Evolutionary conservation across 495 filamentous ascomycete genomes (phyloP).

Genomic region (Neurospora sp.): DNA sequence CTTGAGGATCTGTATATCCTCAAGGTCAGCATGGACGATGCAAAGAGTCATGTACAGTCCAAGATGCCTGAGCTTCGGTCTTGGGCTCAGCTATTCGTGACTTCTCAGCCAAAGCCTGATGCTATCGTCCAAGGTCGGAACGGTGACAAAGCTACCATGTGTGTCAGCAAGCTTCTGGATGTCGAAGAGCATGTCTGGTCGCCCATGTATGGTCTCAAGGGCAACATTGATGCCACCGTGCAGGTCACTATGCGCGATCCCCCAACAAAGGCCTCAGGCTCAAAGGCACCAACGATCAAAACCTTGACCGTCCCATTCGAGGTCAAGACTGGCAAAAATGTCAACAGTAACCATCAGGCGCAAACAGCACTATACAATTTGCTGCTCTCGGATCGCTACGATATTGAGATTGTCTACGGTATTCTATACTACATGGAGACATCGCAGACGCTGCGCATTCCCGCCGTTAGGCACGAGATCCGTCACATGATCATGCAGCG

Average conservation of each 20-base stretch:
- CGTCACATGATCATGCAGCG: slow-evolving; percentile 92
- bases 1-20: slow-evolving; percentile 81
- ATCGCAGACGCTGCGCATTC: slow-evolving; percentile 74
- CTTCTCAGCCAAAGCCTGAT: slow-evolving; percentile 54
- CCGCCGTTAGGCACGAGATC: slow-evolving; percentile 72
- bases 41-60: slow-evolving; percentile 63
- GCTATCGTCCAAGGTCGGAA: slow-evolving; percentile 73
- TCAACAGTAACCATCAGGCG: slow-evolving; percentile 69
- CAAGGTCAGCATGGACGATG: slow-evolving; percentile 59
- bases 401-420: slow-evolving; percentile 78
- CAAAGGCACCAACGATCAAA: slow-evolving; percentile 19
- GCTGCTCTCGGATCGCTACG: slow-evolving; percentile 87
- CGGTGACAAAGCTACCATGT: slow-evolving; percentile 61
- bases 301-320: slow-evolving; percentile 85
- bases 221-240: slow-evolving; percentile 96
- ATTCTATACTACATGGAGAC: slow-evolving; percentile 92
- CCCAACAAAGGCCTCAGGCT: slow-evolving; percentile 28
- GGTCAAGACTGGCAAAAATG: slow-evolving; percentile 83
- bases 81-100: slow-evolving; percentile 79
- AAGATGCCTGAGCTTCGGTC: slow-evolving; percentile 67
- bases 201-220: slow-evolving; percentile 92
- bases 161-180: slow-evolving; percentile 85
- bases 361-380: slow-evolving; percentile 94
- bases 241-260: slow-evolving; percentile 70
- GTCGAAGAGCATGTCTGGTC: slow-evolving; percentile 98